Evolutionary conservation across 352 stramenopile species (phyloP), one percentile per base, ranked within the genome.

Genomic region (Globisporangium spinosum): DNA sequence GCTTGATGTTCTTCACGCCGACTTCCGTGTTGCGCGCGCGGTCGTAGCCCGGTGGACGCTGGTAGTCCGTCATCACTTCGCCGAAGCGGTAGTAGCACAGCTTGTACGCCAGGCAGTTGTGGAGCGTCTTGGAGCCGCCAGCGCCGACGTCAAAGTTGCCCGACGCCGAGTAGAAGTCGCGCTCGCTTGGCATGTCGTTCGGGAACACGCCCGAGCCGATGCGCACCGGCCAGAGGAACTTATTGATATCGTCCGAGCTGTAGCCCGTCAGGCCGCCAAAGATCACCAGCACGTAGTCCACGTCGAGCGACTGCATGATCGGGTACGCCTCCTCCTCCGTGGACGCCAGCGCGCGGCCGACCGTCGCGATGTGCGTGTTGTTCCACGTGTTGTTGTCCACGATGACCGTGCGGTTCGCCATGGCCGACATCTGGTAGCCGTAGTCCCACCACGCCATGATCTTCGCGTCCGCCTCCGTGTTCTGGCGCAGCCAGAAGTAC

Each of bases 321-420:
- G 87, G 87, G 65, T 97, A 95, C 9, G 92, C 91, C 22, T 94
- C 83, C 57, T 97, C 86, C 70, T 97, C 91, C 2, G 83, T 80
- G 8, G 84, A 90, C 17, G 89, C 85, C 25, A 98, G 69, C 3
- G 87, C 89, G 34, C 93, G 87, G 1, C 94, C 95, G n/a, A 98
- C 91, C 15, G 93, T 98, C 47, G 94, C 94, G 65, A 98, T 98
- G 77, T 98, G 94, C 49, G 92, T 98, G 77, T 98, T 97, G 82
- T 98, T 98, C 94, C 94, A 98, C 69, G 94, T 98, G 73, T 98
- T 98, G 80, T 98, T 98, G 78, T 98, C 95, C 2, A 98, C 95
- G 22, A 93, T 79, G 15, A 93, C 85, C n/a, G 87, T 95, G 60
- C 87, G 87, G 71, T 95, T 95, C 32, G 84, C 92, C 85, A 98